Evolutionary conservation across 1,284 basidiomycete species (phyloP).

Genomic region (Moesziomyces sp.): DNA sequence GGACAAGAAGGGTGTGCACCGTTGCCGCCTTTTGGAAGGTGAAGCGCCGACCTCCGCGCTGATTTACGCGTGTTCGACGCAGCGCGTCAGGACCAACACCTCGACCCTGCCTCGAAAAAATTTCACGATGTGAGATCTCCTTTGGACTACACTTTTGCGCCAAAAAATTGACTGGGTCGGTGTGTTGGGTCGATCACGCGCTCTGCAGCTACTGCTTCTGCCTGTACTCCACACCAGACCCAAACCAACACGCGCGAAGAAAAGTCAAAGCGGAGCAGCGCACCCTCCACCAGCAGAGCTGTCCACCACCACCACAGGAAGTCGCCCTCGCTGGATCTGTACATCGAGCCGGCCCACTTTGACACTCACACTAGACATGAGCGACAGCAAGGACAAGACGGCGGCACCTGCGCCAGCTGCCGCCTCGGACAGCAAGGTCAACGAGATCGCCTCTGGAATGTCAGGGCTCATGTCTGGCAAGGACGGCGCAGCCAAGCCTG

Average conservation of each 20-base stretch:
- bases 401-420: slow-evolving; percentile 15
- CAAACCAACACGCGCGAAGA: slow-evolving; percentile 21
- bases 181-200: slow-evolving; percentile 24
- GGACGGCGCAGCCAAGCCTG: slow-evolving; percentile 12
- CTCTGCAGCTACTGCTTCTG: neutral
- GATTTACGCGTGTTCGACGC: slow-evolving; percentile 27
- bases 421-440: slow-evolving; percentile 41
- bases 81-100: slow-evolving; percentile 33
- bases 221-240: slow-evolving; percentile 33
- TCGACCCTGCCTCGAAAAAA: neutral
- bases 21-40: slow-evolving; percentile 3
- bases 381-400: slow-evolving; percentile 34
- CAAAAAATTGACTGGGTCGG: too few relatives aligned
- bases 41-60: slow-evolving; percentile 12
- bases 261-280: neutral
- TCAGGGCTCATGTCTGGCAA: slow-evolving; percentile 48
- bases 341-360: neutral
- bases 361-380: slow-evolving; percentile 19
- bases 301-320: slow-evolving; percentile 4
- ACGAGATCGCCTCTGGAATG: slow-evolving; percentile 52
- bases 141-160: too few relatives aligned
- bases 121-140: slow-evolving; percentile 6
- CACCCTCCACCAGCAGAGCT: neutral
- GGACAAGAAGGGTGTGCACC: neutral
- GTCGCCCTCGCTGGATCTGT: too few relatives aligned